Conservation (phyloP, 2,329 filamentous ascomycete genomes). For the Colletotrichum nymphaeae region DNA sequence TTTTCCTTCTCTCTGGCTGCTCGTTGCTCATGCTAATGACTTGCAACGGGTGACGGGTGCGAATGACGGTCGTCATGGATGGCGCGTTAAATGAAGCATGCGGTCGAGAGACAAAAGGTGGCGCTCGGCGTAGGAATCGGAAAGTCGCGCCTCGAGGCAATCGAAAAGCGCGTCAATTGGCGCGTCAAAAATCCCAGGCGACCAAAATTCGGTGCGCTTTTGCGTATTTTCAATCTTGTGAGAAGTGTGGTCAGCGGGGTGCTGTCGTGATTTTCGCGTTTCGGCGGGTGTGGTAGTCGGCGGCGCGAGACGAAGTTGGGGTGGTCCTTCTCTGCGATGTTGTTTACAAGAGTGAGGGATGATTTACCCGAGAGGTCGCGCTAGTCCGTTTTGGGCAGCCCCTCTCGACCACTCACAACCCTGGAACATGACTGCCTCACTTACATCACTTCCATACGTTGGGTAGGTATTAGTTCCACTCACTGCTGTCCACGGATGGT, state of each 20-base stretch:
- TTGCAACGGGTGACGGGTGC: constrained; percentile 73
- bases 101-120: constrained; percentile 17
- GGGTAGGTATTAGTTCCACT: background rate
- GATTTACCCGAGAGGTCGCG: constrained; percentile 23
- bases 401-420: constrained; percentile 35
- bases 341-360: constrained; percentile 39
- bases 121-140: background rate
- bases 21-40: constrained; percentile 77
- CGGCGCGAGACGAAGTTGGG: constrained; percentile 18
- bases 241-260: constrained; percentile 6
- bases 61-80: constrained; percentile 79
- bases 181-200: background rate
- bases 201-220: background rate
- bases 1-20: constrained; percentile 69
- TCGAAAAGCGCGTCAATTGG: constrained; percentile 28
- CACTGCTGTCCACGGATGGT: background rate
- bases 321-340: constrained; percentile 26
- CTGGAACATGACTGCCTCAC: constrained; percentile 28
- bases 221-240: background rate
- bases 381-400: constrained; percentile 39
- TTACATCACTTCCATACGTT: background rate
- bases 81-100: constrained; percentile 46
- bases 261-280: constrained; percentile 22
- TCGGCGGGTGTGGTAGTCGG: constrained; percentile 2
- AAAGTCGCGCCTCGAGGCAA: constrained; percentile 13